Percentiles rank a stretch among this genome's conserved stretches.
Evolutionary conservation across 345 rosid species (phyloP).

Genomic region (Ailanthus altissimus): DNA sequence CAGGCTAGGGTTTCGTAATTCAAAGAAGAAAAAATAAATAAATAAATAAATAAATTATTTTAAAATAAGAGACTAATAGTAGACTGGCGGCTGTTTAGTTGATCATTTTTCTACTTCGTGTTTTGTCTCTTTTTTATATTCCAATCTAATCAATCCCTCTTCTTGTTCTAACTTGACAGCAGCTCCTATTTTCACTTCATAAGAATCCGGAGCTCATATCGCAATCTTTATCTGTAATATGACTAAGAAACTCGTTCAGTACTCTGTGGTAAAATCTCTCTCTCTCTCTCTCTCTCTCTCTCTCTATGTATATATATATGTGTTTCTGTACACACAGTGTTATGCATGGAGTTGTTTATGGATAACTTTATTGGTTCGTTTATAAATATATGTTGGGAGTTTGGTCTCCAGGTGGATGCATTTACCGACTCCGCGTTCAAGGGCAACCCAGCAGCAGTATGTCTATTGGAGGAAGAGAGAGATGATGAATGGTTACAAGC

Average conservation of each 20-base stretch:
- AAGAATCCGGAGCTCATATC: background rate
- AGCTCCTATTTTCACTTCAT: background rate
- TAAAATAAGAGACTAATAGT: background rate
- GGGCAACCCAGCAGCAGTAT: conserved; percentile 88
- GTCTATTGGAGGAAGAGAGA: conserved; percentile 62
- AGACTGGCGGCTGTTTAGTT: background rate
- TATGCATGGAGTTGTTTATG: background rate
- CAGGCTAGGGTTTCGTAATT: no score
- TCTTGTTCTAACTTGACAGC: background rate
- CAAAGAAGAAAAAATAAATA: no score
- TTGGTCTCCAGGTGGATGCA: conserved; percentile 57
- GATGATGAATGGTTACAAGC: conserved; percentile 72
- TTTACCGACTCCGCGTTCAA: conserved; percentile 70
- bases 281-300: no score
- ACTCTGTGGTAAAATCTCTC: conserved; percentile 40
- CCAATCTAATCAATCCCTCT: background rate
- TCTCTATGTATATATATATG: no score
- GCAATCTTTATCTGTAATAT: conserved; percentile 5
- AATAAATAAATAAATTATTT: background rate
- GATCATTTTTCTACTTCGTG: background rate
- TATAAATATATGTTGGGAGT: background rate
- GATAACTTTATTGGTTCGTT: background rate
- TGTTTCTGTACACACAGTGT: background rate
- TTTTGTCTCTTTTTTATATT: background rate
- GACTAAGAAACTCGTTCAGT: conserved; percentile 43